phyloP scores from a whole-genome alignment of 345 rosid genomes.

The Hibiscus mutabilis region DNA sequence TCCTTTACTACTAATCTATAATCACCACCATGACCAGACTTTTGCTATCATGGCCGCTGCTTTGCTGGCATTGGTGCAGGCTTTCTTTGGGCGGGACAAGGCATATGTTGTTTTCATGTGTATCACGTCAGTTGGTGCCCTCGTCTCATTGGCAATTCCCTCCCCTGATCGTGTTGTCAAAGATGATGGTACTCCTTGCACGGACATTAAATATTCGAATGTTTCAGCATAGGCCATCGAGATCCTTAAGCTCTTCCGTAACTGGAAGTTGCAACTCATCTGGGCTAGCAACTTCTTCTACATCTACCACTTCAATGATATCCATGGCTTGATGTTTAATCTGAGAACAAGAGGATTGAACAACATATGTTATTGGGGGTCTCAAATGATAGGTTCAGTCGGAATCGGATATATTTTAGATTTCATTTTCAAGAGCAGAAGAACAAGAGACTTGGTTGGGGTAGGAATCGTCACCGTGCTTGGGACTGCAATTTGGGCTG shows the following conservation, averaged over 20 bases:
- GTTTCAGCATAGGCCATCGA: too few relatives aligned
- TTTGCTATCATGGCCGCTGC: constrained; percentile 57
- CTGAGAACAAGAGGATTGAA: constrained; percentile 77
- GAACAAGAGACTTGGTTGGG: constrained; percentile 66
- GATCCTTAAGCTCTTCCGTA: too few relatives aligned
- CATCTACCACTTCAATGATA: too few relatives aligned
- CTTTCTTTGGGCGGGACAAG: constrained; percentile 83
- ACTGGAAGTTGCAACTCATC: too few relatives aligned
- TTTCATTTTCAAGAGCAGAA: constrained; percentile 61
- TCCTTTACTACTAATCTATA: constrained; percentile 65
- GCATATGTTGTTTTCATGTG: constrained; percentile 73
- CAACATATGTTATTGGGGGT: constrained; percentile 89
- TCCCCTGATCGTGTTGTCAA: constrained; percentile 48
- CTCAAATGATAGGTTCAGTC: constrained; percentile 69
- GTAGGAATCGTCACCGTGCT: too few relatives aligned
- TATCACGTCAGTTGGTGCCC: constrained; percentile 57
- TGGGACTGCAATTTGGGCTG: too few relatives aligned
- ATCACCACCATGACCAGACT: constrained; percentile 48
- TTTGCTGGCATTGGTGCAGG: constrained; percentile 93
- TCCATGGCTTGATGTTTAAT: too few relatives aligned
- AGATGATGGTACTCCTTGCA: constrained; percentile 52
- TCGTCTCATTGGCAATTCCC: constrained; percentile 43
- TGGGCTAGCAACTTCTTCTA: too few relatives aligned
- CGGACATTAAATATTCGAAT: too few relatives aligned
- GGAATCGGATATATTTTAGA: constrained; percentile 64